phyloP scores from a whole-genome alignment of 257 asterid genomes.

The Primulina eburnea region DNA sequence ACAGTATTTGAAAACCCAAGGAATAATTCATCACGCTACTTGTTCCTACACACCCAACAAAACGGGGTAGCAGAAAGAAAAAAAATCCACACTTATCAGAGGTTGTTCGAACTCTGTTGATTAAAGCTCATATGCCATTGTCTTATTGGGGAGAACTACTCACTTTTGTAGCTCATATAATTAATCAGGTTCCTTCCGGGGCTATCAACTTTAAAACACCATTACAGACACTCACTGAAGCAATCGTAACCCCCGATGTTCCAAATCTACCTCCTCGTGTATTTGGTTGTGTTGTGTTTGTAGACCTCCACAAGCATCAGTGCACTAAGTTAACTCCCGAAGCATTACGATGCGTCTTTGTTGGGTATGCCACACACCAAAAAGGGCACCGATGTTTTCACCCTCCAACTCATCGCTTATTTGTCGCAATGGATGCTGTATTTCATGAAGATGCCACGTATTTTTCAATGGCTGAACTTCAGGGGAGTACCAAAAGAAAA shows the following conservation, averaged over 20 bases:
- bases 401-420: background rate
- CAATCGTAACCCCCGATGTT: no score
- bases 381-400: background rate
- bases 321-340: background rate
- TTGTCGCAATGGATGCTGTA: background rate
- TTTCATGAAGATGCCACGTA: no score
- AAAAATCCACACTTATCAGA: background rate
- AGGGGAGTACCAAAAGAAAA: no score
- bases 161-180: no score
- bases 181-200: no score
- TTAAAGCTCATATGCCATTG: background rate
- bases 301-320: background rate
- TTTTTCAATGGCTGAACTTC: no score
- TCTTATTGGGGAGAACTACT: conserved; percentile 2
- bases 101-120: background rate
- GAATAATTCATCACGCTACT: background rate
- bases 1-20: background rate
- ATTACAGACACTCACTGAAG: no score
- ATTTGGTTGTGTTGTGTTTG: background rate
- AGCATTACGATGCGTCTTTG: background rate
- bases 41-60: background rate
- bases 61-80: background rate
- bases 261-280: background rate
- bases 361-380: background rate
- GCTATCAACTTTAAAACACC: no score